Evolutionary conservation across 306 rosid species (phyloP).

Genomic region (Rosa rugosa): DNA sequence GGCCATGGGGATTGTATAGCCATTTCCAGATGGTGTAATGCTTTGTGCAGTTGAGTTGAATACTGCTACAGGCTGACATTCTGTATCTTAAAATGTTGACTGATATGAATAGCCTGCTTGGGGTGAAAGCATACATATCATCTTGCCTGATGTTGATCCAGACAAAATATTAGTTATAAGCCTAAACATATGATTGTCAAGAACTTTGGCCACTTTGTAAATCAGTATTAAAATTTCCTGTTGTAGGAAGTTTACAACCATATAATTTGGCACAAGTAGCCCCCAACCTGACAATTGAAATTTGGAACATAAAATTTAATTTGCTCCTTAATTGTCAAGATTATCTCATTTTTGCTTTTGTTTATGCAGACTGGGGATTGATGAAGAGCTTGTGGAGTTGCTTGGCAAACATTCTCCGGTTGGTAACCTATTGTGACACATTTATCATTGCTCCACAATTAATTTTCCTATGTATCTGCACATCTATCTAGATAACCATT

Average conservation of each 20-base stretch:
- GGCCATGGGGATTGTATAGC: neutral
- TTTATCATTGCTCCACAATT: neutral
- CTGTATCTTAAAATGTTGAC: neutral
- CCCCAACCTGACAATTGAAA: neutral
- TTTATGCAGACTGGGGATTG: slow-evolving; percentile 76
- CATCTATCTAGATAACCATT: neutral
- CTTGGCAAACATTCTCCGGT: slow-evolving; percentile 91
- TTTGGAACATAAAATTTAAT: neutral
- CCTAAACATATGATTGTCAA: neutral
- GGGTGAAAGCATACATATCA: neutral
- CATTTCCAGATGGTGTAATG: neutral
- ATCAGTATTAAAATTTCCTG: neutral
- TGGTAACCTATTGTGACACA: slow-evolving; percentile 24
- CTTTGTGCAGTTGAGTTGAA: slow-evolving; percentile 1
- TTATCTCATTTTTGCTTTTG: slow-evolving; percentile 31
- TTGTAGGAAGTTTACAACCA: neutral
- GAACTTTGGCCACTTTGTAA: neutral
- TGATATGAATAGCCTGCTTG: neutral
- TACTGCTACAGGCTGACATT: neutral
- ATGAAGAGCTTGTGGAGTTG: slow-evolving; percentile 89
- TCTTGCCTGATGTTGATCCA: neutral
- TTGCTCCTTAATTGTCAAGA: neutral
- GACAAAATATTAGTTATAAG: neutral
- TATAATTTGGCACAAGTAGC: neutral
- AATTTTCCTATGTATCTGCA: neutral